Percentiles rank a stretch among this genome's conserved stretches.
Evolutionary conservation across 2,329 filamentous ascomycete genomes (phyloP).

Genomic region (Cladosporium sphaerospermum): DNA sequence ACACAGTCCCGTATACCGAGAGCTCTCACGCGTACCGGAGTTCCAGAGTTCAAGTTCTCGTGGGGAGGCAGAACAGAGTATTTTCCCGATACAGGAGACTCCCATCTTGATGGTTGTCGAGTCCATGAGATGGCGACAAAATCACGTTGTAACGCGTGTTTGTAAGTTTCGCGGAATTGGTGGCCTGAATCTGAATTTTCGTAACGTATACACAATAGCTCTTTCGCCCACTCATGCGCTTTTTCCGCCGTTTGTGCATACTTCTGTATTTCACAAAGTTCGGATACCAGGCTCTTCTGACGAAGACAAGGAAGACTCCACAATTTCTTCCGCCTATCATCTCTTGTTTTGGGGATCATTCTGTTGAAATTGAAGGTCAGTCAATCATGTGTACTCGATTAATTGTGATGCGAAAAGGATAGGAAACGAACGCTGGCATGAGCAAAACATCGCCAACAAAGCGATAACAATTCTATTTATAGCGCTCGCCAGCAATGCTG

Average conservation of each 20-base stretch:
- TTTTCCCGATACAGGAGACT: not conserved
- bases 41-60: not conserved
- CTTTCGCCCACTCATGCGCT: not conserved
- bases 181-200: not conserved
- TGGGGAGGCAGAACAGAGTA: not conserved
- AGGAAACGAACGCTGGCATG: too few species aligned
- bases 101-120: not conserved
- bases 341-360: too few species aligned
- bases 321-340: too few species aligned
- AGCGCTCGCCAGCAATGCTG: too few species aligned
- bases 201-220: not conserved
- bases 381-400: too few species aligned
- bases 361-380: too few species aligned
- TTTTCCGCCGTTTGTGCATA: not conserved
- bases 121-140: not conserved
- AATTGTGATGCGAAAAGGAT: too few species aligned
- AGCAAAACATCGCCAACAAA: too few species aligned
- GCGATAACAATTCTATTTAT: too few species aligned
- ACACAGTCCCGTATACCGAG: not conserved
- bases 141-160: not conserved
- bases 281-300: too few species aligned
- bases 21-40: not conserved
- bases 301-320: too few species aligned
- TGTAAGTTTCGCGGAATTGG: not conserved
- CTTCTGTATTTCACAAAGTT: conserved; percentile 1